Evolutionary conservation across 495 filamentous ascomycete genomes (phyloP).

Genomic region (Penicillium canescens): DNA sequence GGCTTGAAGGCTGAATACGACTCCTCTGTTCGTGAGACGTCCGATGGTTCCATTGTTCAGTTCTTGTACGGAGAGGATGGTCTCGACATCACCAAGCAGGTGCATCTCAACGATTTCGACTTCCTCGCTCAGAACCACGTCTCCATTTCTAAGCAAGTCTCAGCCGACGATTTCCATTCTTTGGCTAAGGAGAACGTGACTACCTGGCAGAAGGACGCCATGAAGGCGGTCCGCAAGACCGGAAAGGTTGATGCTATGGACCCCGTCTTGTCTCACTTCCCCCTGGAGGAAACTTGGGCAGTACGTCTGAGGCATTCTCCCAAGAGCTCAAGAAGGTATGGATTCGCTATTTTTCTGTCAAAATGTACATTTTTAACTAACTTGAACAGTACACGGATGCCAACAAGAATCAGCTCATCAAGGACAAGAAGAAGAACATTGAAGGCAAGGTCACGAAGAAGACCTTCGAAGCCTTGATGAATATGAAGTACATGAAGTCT

Average conservation of each 20-base stretch:
- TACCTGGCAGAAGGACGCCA: constrained; percentile 67
- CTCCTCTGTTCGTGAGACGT: constrained; percentile 80
- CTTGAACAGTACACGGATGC: constrained; percentile 64
- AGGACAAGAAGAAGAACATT: constrained; percentile 69
- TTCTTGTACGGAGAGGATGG: constrained; percentile 98
- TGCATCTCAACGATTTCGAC: constrained; percentile 85
- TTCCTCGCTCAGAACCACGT: constrained; percentile 81
- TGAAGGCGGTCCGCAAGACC: constrained; percentile 76
- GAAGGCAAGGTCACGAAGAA: constrained; percentile 62
- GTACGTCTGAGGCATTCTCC: constrained; percentile 87
- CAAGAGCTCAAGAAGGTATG: constrained; percentile 57
- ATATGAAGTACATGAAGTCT: constrained; percentile 90
- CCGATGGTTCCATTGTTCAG: constrained; percentile 89
- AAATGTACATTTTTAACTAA: constrained; percentile 18
- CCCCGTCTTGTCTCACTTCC: constrained; percentile 70
- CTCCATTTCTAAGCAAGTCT: constrained; percentile 53
- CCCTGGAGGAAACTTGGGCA: constrained; percentile 75
- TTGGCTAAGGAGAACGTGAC: constrained; percentile 53
- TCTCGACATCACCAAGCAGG: constrained; percentile 90
- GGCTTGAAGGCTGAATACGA: constrained; percentile 91
- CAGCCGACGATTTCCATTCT: constrained; percentile 48
- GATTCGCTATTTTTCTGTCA: background rate
- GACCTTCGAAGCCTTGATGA: constrained; percentile 77
- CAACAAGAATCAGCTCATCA: constrained; percentile 75
- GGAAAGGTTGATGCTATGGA: constrained; percentile 67